These are phyloP conservation scores for Thielaviopsis euricoi DNA, from an alignment of 2,329 filamentous ascomycete species.

Conservation along the genomic window DNA sequence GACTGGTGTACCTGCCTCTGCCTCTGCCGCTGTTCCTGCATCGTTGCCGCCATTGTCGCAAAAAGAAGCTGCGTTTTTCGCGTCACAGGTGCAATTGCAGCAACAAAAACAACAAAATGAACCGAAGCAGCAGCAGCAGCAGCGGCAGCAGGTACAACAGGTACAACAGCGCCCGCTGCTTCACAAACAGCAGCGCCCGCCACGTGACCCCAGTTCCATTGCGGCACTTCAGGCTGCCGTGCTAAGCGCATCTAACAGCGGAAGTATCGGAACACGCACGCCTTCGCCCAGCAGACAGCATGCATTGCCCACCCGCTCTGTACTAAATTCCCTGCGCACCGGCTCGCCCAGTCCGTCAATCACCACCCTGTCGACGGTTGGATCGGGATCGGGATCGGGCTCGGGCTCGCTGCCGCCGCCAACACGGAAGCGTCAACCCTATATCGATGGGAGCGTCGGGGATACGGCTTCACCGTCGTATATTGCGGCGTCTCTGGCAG, in stretches of 20 bases:
- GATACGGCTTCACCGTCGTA: slow-evolving; percentile 14
- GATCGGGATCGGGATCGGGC: neutral
- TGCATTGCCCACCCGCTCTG: neutral
- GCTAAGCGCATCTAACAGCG: neutral
- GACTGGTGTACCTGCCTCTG: too few species aligned
- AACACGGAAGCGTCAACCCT: too few species aligned
- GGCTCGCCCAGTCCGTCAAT: slow-evolving; percentile 3
- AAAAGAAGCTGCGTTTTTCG: too few species aligned
- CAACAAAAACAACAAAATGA: too few species aligned
- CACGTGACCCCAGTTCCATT: neutral
- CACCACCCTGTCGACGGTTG: neutral
- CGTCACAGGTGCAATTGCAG: too few species aligned
- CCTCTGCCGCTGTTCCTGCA: too few species aligned
- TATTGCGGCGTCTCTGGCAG: slow-evolving; percentile 40
- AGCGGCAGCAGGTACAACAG: too few species aligned
- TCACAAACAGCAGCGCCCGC: neutral
- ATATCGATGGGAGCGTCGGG: neutral
- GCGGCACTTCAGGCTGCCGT: slow-evolving; percentile 2
- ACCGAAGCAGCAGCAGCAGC: too few species aligned
- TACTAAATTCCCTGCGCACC: neutral
- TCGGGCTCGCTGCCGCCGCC: too few species aligned
- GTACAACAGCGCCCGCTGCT: too few species aligned
- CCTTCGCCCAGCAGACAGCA: neutral
- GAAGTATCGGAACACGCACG: neutral
- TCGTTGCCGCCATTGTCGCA: too few species aligned